These are phyloP conservation scores for Phyllosticta capitalensis DNA, from an alignment of 2,329 filamentous ascomycete species.

Conservation along the genomic window DNA sequence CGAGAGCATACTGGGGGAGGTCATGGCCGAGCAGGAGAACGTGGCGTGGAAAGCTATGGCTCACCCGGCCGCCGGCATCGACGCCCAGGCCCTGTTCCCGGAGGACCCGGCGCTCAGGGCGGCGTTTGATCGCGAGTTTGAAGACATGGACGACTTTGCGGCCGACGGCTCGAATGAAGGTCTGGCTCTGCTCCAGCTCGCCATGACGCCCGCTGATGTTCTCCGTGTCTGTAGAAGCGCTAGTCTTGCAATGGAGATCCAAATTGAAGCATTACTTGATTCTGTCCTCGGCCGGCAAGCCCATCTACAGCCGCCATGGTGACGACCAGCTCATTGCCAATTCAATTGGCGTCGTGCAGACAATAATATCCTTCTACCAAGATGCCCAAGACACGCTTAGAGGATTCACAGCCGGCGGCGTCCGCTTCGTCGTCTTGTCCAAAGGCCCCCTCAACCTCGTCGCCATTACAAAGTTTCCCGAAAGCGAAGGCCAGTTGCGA, in stretches of 20 bases:
- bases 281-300: slow-evolving; percentile 89
- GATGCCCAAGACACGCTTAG: slow-evolving; percentile 65
- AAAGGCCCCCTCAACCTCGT: slow-evolving; percentile 87
- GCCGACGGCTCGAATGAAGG: slow-evolving; percentile 48
- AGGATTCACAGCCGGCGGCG: slow-evolving; percentile 77
- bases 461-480: slow-evolving; percentile 82
- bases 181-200: slow-evolving; percentile 31
- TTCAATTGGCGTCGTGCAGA: slow-evolving; percentile 92
- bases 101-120: slow-evolving; percentile 44
- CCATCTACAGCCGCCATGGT: slow-evolving; percentile 92
- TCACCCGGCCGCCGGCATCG: slow-evolving; percentile 32
- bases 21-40: slow-evolving; percentile 53
- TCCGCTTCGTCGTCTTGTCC: slow-evolving; percentile 76
- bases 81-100: slow-evolving; percentile 40
- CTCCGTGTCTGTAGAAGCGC: slow-evolving; percentile 23
- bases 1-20: slow-evolving; percentile 71
- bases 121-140: slow-evolving; percentile 70
- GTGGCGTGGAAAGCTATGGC: slow-evolving; percentile 62
- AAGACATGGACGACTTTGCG: slow-evolving; percentile 55
- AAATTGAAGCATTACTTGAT: slow-evolving; percentile 98
- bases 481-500: slow-evolving; percentile 81
- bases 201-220: slow-evolving; percentile 20
- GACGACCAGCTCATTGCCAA: slow-evolving; percentile 83
- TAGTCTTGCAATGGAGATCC: slow-evolving; percentile 70
- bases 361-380: slow-evolving; percentile 95